Percentiles rank a stretch among this genome's conserved stretches.
Conservation (phyloP, 73 alveolate species). For the Stentor coeruleus region DNA sequence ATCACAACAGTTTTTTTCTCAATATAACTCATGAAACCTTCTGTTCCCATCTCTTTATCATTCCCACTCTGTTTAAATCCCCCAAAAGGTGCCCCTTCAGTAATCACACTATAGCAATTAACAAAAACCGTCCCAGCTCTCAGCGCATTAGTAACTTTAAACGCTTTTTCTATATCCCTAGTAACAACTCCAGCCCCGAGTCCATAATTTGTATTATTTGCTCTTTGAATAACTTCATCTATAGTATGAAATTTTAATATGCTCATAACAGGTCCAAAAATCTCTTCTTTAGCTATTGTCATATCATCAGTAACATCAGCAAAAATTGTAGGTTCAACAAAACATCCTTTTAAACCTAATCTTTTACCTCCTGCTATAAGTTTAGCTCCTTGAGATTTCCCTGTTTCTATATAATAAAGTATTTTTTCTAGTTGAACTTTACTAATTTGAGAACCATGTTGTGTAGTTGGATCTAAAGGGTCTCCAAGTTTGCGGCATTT, state of each 20-base stretch:
- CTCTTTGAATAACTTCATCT: conserved; percentile 86
- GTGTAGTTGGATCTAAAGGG: conserved; percentile 63
- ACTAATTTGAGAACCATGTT: conserved; percentile 81
- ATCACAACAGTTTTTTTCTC: conserved; percentile 47
- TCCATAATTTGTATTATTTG: conserved; percentile 85
- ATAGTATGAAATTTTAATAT: conserved; percentile 70
- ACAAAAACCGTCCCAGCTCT: conserved; percentile 85
- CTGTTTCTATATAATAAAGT: conserved; percentile 65
- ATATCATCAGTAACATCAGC: conserved; percentile 79
- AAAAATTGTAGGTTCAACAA: conserved; percentile 81
- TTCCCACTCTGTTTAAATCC: conserved; percentile 88
- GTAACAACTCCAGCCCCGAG: conserved; percentile 87
- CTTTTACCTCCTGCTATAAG: conserved; percentile 84
- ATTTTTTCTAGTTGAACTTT: conserved; percentile 61
- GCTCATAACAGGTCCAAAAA: conserved; percentile 83
- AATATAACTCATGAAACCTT: conserved; percentile 45
- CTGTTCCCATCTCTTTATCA: conserved; percentile 78
- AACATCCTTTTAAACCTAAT: conserved; percentile 50
- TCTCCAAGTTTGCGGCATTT: conserved; percentile 62
- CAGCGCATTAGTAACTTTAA: conserved; percentile 55
- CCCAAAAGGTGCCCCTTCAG: conserved; percentile 75
- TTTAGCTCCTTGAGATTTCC: conserved; percentile 79
- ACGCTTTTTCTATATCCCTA: conserved; percentile 53
- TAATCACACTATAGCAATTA: conserved; percentile 57
- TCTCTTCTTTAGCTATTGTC: conserved; percentile 70